Evolutionary conservation across 306 rosid species (phyloP), one percentile per base, ranked within the genome.

Genomic region (Dalbergia cultrata): DNA sequence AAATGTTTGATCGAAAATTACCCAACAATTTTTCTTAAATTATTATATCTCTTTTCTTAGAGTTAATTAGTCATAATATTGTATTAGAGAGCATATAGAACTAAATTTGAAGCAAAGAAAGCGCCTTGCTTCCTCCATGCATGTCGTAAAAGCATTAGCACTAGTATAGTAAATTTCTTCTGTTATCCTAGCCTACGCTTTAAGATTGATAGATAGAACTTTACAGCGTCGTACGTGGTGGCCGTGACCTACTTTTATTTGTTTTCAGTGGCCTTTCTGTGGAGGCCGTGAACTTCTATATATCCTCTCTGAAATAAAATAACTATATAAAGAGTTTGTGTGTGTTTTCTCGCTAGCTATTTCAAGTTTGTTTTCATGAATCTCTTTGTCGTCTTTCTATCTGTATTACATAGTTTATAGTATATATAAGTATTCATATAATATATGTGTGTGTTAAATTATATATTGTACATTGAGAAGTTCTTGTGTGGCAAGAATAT

Each of bases 231-330:
- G 9, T 13, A 45, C 13, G 33, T 33, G 61, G 13, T 71, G 70
- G 61, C 43, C 21, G 70, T 77, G 47, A 70, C 77, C 44, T 77
- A 37, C 45, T 49, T 63, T 64, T 33, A 41, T 70, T 70, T 67
- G 60, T 63, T 81, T 58, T 53, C 34, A 13, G 62, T 76, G 66
- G 43, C 72, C 54, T 64, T 56, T 75, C 80, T 81, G 85, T 72
- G 85, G 67, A 41, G 83, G 74, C 64, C 68, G 75, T 63, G 86
- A 75, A 76, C 68, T 53, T 7, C 12, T 72, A 54, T n/a, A 16
- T 49, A 18, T 37, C 57, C 43, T 50, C 74, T 6, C 53, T 54
- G 18, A 31, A 66, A 35, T 66, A 31, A 62, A 13, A 26, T 68
- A 22, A 4, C 37, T 35, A 34, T 21, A 59, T 49, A 75, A 57